Percentiles rank a stretch among this genome's conserved stretches.
phyloP scores from a whole-genome alignment of 345 rosid genomes.

The Boechera divaricarpa region DNA sequence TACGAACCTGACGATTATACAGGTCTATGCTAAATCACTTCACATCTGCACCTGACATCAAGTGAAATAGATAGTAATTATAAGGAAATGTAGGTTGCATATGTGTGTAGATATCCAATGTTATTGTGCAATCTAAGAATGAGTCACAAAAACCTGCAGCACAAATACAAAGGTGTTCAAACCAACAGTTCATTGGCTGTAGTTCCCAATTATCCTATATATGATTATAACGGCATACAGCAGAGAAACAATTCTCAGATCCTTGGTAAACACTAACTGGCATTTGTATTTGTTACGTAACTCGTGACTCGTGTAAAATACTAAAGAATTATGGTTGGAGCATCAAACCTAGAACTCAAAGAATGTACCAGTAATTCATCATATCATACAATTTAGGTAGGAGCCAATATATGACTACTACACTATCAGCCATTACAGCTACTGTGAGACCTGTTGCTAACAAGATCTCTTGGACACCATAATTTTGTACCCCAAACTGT shows the following conservation, averaged over 20 bases:
- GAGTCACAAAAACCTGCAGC: neutral
- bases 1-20: neutral
- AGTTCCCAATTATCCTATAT: neutral
- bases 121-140: conserved; percentile 1
- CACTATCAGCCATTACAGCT: neutral
- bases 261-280: neutral
- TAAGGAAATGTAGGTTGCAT: neutral
- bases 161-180: neutral
- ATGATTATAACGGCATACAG: neutral
- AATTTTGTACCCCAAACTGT: neutral
- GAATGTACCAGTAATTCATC: conserved; percentile 1
- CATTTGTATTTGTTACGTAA: neutral
- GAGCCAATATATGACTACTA: neutral
- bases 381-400: neutral
- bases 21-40: conserved; percentile 33
- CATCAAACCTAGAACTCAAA: conserved; percentile 3
- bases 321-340: neutral
- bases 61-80: neutral
- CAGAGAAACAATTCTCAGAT: neutral
- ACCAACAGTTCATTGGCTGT: neutral
- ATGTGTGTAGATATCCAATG: neutral
- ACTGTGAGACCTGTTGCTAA: neutral
- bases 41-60: conserved; percentile 31
- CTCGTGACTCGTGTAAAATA: neutral
- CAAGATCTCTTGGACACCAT: neutral